phyloP scores from a whole-genome alignment of 2,329 filamentous ascomycete species.

The Apiospora pterosperma region DNA sequence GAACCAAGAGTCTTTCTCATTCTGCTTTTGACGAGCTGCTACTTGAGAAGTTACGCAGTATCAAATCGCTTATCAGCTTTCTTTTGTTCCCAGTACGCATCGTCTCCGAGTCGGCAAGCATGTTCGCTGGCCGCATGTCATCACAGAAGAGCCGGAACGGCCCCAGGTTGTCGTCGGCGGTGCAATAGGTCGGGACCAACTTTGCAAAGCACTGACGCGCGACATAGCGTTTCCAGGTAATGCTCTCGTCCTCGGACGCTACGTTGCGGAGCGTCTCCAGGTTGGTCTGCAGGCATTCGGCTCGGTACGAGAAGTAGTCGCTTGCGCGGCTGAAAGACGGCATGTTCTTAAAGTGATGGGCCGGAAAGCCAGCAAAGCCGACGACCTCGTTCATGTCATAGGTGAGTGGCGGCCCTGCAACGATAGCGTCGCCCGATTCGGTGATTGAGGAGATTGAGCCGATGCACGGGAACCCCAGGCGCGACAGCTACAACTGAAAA shows the following conservation, averaged over 20 bases:
- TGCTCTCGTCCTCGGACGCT: constrained; percentile 19
- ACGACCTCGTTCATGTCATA: constrained; percentile 37
- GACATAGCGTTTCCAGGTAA: constrained; percentile 26
- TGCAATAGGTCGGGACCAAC: constrained; percentile 26
- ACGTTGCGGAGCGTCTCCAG: constrained; percentile 30
- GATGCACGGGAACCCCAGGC: background rate
- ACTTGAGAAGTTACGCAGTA: too few relatives aligned
- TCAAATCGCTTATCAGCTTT: too few relatives aligned
- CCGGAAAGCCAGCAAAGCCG: constrained; percentile 27
- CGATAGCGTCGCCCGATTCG: constrained; percentile 22
- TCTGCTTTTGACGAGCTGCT: too few relatives aligned
- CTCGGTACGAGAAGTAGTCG: constrained; percentile 27
- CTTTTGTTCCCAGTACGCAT: too few relatives aligned
- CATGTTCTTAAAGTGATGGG: constrained; percentile 22
- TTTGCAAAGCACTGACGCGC: constrained; percentile 28
- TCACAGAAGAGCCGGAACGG: constrained; percentile 36
- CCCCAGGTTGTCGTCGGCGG: constrained; percentile 24
- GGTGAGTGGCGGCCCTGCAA: constrained; percentile 32
- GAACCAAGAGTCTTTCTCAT: too few relatives aligned
- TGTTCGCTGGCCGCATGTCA: constrained; percentile 34
- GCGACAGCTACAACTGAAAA: background rate
- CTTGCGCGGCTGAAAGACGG: constrained; percentile 6
- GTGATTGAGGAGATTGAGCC: background rate
- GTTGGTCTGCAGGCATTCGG: constrained; percentile 22
- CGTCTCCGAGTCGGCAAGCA: constrained; percentile 33